A percentile compares a stretch with the other conserved stretches of the same genome.
These are phyloP conservation scores for Debaryomyces udenii DNA, from an alignment of 1,139 yeast species.

Conservation along the genomic window DNA sequence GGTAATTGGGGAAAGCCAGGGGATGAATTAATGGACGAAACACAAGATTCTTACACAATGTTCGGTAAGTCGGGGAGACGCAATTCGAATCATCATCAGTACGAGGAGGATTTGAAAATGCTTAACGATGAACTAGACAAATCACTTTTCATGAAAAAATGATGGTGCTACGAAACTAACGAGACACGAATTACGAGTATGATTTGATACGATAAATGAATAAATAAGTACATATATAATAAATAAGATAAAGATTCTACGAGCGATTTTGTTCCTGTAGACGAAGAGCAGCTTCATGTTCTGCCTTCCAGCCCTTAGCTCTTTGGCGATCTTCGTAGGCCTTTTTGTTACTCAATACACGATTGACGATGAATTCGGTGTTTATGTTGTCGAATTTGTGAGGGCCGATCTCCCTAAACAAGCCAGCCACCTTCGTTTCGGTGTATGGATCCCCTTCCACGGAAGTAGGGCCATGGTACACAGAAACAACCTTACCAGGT, in stretches of 20 bases:
- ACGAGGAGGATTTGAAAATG: constrained; percentile 29
- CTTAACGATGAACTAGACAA: constrained; percentile 29
- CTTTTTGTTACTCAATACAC: constrained; percentile 66
- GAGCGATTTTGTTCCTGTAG: constrained; percentile 22
- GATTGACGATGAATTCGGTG: constrained; percentile 65
- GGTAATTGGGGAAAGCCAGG: constrained; percentile 76
- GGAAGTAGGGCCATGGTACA: constrained; percentile 67
- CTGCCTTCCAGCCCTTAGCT: constrained; percentile 73
- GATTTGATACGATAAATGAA: constrained; percentile 5
- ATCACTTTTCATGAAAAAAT: background rate
- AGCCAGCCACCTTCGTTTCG: constrained; percentile 36
- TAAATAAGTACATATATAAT: background rate
- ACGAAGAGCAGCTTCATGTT: constrained; percentile 32
- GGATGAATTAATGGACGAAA: constrained; percentile 58
- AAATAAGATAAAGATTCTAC: constrained; percentile 9
- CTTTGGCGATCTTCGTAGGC: constrained; percentile 80
- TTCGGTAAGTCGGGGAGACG: constrained; percentile 37
- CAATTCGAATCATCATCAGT: constrained; percentile 44
- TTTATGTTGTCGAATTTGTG: constrained; percentile 64
- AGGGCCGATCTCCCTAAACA: constrained; percentile 48
- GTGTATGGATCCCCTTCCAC: constrained; percentile 46
- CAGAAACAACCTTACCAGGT: constrained; percentile 46
- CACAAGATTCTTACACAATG: constrained; percentile 20
- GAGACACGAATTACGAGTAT: constrained; percentile 5
- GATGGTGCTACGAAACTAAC: background rate